Evolutionary conservation across 345 rosid genomes (phyloP).

Genomic region (Abelmoschus esculentus): DNA sequence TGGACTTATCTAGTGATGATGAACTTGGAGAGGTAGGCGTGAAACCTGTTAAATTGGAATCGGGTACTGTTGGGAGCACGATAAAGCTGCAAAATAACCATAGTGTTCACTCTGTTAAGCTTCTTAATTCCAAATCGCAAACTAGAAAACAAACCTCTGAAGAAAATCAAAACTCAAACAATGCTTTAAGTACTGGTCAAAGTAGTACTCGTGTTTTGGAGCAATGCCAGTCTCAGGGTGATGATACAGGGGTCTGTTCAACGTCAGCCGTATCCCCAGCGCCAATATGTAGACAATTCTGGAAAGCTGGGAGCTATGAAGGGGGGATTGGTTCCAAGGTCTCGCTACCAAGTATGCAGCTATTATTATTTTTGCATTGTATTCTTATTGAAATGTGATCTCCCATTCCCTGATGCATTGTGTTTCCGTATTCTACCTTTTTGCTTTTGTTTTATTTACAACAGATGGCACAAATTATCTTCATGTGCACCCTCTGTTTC

Average conservation of each 20-base stretch:
- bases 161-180: conserved; percentile 44
- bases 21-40: conserved; percentile 26
- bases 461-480: conserved; percentile 69
- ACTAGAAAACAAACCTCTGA: conserved; percentile 38
- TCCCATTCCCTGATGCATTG: not conserved
- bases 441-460: not conserved
- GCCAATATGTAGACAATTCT: conserved; percentile 83
- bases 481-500: conserved; percentile 93
- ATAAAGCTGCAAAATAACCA: conserved; percentile 4
- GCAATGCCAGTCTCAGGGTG: conserved; percentile 58
- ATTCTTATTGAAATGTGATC: not conserved
- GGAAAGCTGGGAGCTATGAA: conserved; percentile 79
- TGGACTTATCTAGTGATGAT: conserved; percentile 26
- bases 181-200: conserved; percentile 37
- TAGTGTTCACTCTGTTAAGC: conserved; percentile 7
- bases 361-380: not conserved
- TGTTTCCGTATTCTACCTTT: conserved; percentile 8
- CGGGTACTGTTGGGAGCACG: conserved; percentile 19
- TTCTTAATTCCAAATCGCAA: conserved; percentile 19
- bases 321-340: conserved; percentile 42
- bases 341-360: conserved; percentile 51
- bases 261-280: conserved; percentile 46
- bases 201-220: conserved; percentile 54
- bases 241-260: conserved; percentile 62
- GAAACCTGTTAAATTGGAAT: conserved; percentile 45